Evolutionary conservation across 352 stramenopile genomes (phyloP), one percentile per base, ranked within the genome.

Genomic region (Globisporangium paddicum): DNA sequence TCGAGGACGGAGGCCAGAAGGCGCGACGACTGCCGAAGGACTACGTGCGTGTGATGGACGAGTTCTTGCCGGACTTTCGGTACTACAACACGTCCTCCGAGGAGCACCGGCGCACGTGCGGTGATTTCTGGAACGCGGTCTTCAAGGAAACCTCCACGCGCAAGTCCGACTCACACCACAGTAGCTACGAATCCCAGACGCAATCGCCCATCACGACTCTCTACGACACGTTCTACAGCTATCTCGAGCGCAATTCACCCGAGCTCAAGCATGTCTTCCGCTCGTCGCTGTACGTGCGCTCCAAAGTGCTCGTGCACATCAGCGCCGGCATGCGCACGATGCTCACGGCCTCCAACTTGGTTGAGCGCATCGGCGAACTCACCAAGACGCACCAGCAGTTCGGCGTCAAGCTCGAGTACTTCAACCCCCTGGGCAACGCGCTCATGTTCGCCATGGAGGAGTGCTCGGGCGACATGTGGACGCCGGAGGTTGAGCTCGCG

Each of bases 231-330:
- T 82, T 85, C 54, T 82, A 80, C 60, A 38, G n/a, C 1, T 79
- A 75, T 55, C 52, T 85, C 35, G 66, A 82, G 34, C 44, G 71
- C 44, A 69, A 86, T 56, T 75, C 75, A 18, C 73, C 68, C n/a
- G 67, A 77, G 25, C 64, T 86, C 23, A 75, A 75, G 48, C 71
- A 54, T 0, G 66, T 86, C 3, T 86, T 86, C 25, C 71, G 75
- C 5, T 72, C 66, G 0, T 82, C 75, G 11, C 63, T 82, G 55
- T 64, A 70, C 23, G 75, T 96, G 26, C 71, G 73, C 30, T 90
- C 88, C 78, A 96, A 86, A 28, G 73, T 98, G 26, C 66, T 98
- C 0, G 63, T 93, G 0, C 96, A 97, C 68, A 97, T 98, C 67
- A 86, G 75, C 58, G 69, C 71, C 1, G 75, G 73, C 13, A 81